phyloP scores from a whole-genome alignment of 305 asterid species.

The Salvia sclarea region DNA sequence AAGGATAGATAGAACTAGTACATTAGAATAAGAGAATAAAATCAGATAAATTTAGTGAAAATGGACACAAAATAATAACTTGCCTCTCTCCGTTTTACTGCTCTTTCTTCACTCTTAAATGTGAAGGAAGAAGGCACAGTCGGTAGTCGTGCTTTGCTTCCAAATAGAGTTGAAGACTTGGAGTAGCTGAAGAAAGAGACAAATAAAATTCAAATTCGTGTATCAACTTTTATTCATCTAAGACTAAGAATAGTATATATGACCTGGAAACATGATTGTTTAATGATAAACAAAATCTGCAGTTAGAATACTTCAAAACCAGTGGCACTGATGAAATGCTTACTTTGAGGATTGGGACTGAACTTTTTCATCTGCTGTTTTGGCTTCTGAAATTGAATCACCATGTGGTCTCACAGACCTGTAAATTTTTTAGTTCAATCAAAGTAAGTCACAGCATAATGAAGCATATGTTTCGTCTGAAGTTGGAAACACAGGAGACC shows the following conservation, averaged over 20 bases:
- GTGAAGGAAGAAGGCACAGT: constrained; percentile 55
- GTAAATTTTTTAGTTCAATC: constrained; percentile 24
- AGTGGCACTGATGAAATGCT: constrained; percentile 25
- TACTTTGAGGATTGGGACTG: constrained; percentile 44
- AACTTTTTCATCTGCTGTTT: constrained; percentile 33
- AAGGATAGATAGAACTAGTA: constrained; percentile 10
- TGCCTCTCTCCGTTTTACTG: constrained; percentile 82
- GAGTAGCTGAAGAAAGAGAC: constrained; percentile 45
- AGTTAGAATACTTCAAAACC: background rate
- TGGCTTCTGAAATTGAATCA: constrained; percentile 37
- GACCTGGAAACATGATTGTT: background rate
- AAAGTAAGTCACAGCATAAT: constrained; percentile 5
- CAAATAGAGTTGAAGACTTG: constrained; percentile 38
- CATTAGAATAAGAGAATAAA: constrained; percentile 32
- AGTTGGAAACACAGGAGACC: constrained; percentile 40
- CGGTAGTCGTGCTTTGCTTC: constrained; percentile 44
- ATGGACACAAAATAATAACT: constrained; percentile 27
- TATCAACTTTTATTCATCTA: background rate
- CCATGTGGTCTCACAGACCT: constrained; percentile 41
- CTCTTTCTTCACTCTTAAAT: constrained; percentile 86
- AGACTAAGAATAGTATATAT: background rate
- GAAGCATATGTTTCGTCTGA: background rate
- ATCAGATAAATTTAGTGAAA: constrained; percentile 8
- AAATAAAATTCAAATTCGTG: constrained; percentile 17
- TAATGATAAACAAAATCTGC: background rate